phyloP scores from a whole-genome alignment of 179 eudicot genomes.

The Spergularia azorica region DNA sequence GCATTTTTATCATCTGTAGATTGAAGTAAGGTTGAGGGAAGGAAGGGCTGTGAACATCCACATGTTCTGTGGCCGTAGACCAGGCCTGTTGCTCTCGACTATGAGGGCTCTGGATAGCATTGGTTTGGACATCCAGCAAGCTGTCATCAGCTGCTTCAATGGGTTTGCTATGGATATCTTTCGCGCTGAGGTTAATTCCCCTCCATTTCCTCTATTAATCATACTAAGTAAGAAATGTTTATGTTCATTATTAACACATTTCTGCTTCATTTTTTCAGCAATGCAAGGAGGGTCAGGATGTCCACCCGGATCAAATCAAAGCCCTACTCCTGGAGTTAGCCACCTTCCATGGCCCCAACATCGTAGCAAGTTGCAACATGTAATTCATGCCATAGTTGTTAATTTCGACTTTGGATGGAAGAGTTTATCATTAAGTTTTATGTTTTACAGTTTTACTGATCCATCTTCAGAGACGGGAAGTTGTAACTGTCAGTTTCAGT shows the following conservation, averaged over 20 bases:
- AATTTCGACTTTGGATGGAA: not conserved
- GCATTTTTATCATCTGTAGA: conserved; percentile 40
- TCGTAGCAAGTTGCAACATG: conserved; percentile 28
- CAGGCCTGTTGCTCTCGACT: conserved; percentile 85
- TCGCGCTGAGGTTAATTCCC: conserved; percentile 74
- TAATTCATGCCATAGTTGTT: conserved; percentile 20
- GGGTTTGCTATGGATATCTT: conserved; percentile 93
- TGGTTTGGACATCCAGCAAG: conserved; percentile 93
- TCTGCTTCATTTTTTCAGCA: conserved; percentile 44
- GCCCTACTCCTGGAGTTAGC: conserved; percentile 83
- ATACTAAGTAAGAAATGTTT: not conserved
- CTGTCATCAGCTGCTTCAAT: conserved; percentile 96
- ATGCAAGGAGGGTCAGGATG: conserved; percentile 86
- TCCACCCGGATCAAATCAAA: conserved; percentile 81
- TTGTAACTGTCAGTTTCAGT: conserved; percentile 21
- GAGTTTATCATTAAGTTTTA: not conserved
- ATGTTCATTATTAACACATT: not conserved
- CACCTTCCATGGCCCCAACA: conserved; percentile 48
- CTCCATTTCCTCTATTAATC: not conserved
- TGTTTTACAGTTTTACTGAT: conserved; percentile 11
- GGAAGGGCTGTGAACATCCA: conserved; percentile 93
- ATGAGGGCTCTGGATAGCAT: conserved; percentile 83
- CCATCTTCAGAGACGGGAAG: conserved; percentile 18
- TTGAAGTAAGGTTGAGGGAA: conserved; percentile 90
- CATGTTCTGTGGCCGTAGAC: conserved; percentile 86